Percentiles rank a stretch among this genome's conserved stretches.
Evolutionary conservation across 805 yeast genomes (phyloP).

Genomic region (Lipomyces sp.): DNA sequence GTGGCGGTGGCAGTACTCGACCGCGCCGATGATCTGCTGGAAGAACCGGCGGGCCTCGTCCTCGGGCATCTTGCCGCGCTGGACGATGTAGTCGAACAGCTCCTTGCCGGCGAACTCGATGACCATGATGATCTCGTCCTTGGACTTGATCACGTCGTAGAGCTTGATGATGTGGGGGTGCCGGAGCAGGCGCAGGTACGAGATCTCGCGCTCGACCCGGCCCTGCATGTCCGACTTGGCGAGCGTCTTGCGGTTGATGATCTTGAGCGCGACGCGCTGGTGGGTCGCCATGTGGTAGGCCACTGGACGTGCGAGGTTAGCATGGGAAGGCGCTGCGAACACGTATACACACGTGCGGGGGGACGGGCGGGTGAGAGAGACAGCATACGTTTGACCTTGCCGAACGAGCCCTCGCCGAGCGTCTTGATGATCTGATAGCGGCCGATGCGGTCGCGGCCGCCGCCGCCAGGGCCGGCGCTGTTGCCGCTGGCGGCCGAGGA

Average conservation of each 20-base stretch:
- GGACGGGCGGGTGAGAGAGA: neutral
- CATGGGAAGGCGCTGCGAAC: neutral
- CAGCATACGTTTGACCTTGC: slow-evolving; percentile 85
- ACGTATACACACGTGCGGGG: neutral
- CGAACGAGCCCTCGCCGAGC: slow-evolving; percentile 94
- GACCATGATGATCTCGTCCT: slow-evolving; percentile 95
- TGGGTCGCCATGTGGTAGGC: slow-evolving; percentile 76
- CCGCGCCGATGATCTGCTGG: slow-evolving; percentile 95
- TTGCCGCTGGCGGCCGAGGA: too few species aligned
- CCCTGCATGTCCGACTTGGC: slow-evolving; percentile 98
- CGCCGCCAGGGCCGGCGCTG: neutral
- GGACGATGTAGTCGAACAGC: slow-evolving; percentile 91
- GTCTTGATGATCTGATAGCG: slow-evolving; percentile 91
- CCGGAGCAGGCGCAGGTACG: slow-evolving; percentile 78
- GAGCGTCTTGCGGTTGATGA: slow-evolving; percentile 84
- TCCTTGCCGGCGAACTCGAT: slow-evolving; percentile 97
- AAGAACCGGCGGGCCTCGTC: slow-evolving; percentile 88
- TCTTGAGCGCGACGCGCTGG: slow-evolving; percentile 87
- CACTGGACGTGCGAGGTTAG: slow-evolving; percentile 16
- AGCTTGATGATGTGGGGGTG: slow-evolving; percentile 96
- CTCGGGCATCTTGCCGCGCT: slow-evolving; percentile 85
- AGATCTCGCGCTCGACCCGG: slow-evolving; percentile 88
- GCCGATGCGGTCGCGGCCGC: slow-evolving; percentile 56
- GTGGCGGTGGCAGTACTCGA: slow-evolving; percentile 93
- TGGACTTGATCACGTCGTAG: slow-evolving; percentile 91